Base-by-base conservation (phyloP, 352 stramenopile genomes). In the Phytophthora citrophthora region DNA sequence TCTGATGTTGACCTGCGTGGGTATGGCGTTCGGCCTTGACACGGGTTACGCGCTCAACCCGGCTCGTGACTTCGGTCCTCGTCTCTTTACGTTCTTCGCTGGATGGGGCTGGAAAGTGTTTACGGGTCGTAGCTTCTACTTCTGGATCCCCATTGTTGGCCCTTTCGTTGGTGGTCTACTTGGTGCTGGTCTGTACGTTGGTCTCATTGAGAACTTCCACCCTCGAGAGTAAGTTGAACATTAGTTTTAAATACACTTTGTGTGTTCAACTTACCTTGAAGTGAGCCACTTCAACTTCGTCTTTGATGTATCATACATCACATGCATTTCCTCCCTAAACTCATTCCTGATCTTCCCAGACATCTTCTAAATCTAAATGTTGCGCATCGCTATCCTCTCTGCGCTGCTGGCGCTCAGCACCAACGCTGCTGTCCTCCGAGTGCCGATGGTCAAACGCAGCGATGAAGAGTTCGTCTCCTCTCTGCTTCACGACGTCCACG, bases 381-480 rank as follows among this genome's bases (percentile, higher is more conserved):
- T 72, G 34, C 67, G 62, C 44, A 57, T 56, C 20, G 54, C 63
- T 23, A 29, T 79, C 41, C 48, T 83, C 24, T 58, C 61, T 8
- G 58, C 70, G 43, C 54, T 75, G 52, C 54, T 72, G 27, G 12
- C 38, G 39, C 26, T 54, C 31, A 7, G 23, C 51, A 45, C 67
- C 3, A 38, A 69, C 47, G 76, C 64, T 6, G 68, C 56, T 29
- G 49, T 93, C 23, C 58, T 91, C 38, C 83, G 83, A 39, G 74
- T 94, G 54, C 79, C 83, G n/a, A 83, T 94, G 72, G 69, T 76
- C 50, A 93, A 93, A 50, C 48, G 88, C 41, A 64, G 68, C 15
- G 72, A 94, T 69, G 77, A 86, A 31, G 64, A 82, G 57, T 93
- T 92, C 55, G 58, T 88, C 27, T 61, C 73, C 4, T 79, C 71